Base-by-base conservation (phyloP, 2,329 filamentous ascomycete genomes). In the Amesomyces nigricolor region DNA sequence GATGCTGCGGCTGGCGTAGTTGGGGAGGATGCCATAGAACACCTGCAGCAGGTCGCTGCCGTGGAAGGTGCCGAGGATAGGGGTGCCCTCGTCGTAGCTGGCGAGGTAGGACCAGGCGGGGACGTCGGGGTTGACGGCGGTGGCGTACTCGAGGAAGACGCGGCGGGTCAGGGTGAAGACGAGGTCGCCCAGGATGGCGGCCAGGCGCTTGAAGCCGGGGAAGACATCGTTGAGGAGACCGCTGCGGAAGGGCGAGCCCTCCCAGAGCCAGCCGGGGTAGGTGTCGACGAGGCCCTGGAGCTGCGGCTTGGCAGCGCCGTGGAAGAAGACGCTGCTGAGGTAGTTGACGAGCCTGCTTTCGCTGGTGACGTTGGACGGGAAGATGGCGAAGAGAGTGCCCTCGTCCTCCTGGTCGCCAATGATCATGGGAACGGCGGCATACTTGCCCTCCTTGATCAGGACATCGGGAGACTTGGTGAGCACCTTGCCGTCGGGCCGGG, bases 371-470 rank as follows among this genome's bases (percentile, higher is more conserved):
- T 91, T 89, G 32, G 70, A 66, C 61, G 88, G 86, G 67, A 86
- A 85, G 35, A 91, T 74, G 5, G 83, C 75, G 66, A 91, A 90
- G 2, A 91, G 69, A 0, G 88, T 90, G 16, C 88, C 87, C 69
- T 92, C 88, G 65, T 92, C 88, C 72, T 91, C 87, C 68, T 90
- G 86, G 65, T 89, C 80, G 42, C 88, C 87, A 39, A 87, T 78
- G 61, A 79, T 78, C 71, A 75, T 73, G 37, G 77, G 76, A 1
- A 79, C 75, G 1, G 73, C 70, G 17, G 76, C 68, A 56, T 77
- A 78, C 5, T 76, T 75, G 13, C 84, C 82, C 0, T 67, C 63
- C 2, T 62, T 53, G 1, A 78, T 71, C 4, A 88, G 72, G 0
- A 77, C 53, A 0, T 91, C 87, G 0, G 87, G 83, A 5, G 81